Evolutionary conservation across 1,284 basidiomycete genomes (phyloP).

Genomic region (Porodaedalea pini): DNA sequence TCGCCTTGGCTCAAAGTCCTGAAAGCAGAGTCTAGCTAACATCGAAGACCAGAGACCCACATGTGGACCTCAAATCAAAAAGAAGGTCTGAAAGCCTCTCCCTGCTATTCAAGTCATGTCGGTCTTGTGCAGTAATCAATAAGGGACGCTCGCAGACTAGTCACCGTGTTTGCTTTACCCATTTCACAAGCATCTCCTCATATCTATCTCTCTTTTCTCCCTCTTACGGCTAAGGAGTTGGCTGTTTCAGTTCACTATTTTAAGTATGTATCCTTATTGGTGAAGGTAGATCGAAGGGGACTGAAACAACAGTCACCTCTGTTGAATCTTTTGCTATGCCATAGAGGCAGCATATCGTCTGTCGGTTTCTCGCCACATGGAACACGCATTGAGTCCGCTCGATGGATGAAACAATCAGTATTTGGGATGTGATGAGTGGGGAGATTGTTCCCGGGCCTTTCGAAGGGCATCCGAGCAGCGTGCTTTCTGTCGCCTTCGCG

Average conservation of each 20-base stretch:
- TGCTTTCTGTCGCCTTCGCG: constrained; percentile 17
- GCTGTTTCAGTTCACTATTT: not conserved
- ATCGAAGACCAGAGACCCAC: too few species aligned
- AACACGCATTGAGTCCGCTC: constrained; percentile 8
- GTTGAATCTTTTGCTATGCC: not conserved
- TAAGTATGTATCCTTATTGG: not conserved
- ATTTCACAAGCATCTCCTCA: not conserved
- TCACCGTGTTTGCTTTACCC: not conserved
- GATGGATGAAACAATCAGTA: not conserved
- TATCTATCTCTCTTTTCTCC: not conserved
- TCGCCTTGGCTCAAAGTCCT: too few species aligned
- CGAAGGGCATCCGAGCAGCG: constrained; percentile 10
- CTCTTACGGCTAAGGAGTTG: not conserved
- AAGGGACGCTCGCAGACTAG: not conserved
- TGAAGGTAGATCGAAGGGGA: not conserved
- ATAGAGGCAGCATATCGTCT: not conserved
- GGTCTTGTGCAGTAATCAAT: too few species aligned
- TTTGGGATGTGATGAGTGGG: constrained; percentile 16
- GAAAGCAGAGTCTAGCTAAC: too few species aligned
- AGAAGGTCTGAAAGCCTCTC: too few species aligned
- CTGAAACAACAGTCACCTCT: not conserved
- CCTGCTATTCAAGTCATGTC: too few species aligned
- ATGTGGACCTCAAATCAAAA: too few species aligned
- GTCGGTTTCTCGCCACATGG: constrained; percentile 12
- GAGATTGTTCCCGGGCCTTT: not conserved